phyloP scores from a whole-genome alignment of 169 alveolate genomes.

The Neospora caninum region DNA sequence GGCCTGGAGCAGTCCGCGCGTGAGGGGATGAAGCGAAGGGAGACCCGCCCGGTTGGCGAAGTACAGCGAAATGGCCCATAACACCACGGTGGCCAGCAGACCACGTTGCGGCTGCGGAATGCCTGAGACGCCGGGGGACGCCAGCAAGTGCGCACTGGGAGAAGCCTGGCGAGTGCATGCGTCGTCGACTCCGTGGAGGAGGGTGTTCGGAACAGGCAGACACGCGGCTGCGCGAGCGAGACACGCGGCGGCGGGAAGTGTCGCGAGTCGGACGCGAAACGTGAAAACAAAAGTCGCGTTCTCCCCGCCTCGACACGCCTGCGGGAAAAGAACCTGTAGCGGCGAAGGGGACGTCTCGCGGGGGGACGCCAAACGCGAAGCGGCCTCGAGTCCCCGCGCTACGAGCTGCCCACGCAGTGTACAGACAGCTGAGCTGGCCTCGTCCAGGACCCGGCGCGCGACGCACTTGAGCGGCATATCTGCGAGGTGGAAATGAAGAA shows the following conservation, averaged over 20 bases:
- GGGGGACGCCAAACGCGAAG: not conserved
- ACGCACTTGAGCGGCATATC: not conserved
- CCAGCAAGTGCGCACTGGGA: not conserved
- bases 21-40: not conserved
- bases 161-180: not conserved
- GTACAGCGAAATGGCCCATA: not conserved
- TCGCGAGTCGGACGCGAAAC: not conserved
- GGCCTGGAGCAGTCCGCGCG: not conserved
- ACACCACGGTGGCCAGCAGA: not conserved
- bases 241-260: not conserved
- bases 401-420: not conserved
- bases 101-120: not conserved
- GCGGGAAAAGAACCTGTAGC: not conserved
- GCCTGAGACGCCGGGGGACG: not conserved
- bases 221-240: not conserved
- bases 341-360: not conserved
- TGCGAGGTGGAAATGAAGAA: not conserved
- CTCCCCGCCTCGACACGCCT: not conserved
- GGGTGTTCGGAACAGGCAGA: not conserved
- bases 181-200: constrained; percentile 12
- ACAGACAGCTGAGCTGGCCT: not conserved
- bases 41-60: not conserved
- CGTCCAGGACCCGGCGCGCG: not conserved
- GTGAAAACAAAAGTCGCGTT: not conserved
- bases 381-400: not conserved